These are phyloP conservation scores for Alternaria sp. DNA, from an alignment of 2,329 filamentous ascomycete genomes.

Conservation along the genomic window DNA sequence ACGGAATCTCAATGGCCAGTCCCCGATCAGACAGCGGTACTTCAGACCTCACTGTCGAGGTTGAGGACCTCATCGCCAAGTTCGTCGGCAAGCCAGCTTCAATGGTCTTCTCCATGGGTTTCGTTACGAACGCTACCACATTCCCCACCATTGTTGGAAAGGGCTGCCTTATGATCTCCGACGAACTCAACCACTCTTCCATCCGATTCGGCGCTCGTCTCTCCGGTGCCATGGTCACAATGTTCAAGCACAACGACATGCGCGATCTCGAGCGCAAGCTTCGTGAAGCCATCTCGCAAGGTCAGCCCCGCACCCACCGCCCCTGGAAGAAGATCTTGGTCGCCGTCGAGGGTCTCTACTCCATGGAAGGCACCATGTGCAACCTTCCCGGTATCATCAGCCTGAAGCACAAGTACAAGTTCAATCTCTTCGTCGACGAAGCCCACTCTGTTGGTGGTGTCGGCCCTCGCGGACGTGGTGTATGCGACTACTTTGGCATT, in stretches of 20 bases:
- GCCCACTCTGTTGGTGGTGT: constrained; percentile 95
- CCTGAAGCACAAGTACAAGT: constrained; percentile 96
- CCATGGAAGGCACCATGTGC: constrained; percentile 99
- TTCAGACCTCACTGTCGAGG: constrained; percentile 84
- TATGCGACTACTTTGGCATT: constrained; percentile 96
- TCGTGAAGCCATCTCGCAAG: constrained; percentile 92
- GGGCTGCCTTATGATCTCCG: constrained; percentile 92
- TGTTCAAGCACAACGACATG: constrained; percentile 99
- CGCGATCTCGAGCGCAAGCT: constrained; percentile 81
- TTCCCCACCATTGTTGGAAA: constrained; percentile 93
- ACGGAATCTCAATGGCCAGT: constrained; percentile 83
- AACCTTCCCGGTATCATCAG: constrained; percentile 89
- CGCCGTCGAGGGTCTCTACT: constrained; percentile 95
- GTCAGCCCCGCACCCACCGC: constrained; percentile 95
- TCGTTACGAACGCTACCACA: constrained; percentile 90
- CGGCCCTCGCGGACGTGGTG: constrained; percentile 84
- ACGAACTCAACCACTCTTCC: constrained; percentile 97
- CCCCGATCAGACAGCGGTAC: constrained; percentile 85
- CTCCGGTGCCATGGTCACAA: constrained; percentile 91
- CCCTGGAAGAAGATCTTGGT: constrained; percentile 99
- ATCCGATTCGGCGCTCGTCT: constrained; percentile 94
- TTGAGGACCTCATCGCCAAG: constrained; percentile 84
- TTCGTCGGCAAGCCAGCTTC: constrained; percentile 95
- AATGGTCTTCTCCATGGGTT: constrained; percentile 99
- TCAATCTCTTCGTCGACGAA: constrained; percentile 93